Evolutionary conservation across 2,329 filamentous ascomycete genomes (phyloP).

Genomic region (Pseudocercospora pini-densiflorae): DNA sequence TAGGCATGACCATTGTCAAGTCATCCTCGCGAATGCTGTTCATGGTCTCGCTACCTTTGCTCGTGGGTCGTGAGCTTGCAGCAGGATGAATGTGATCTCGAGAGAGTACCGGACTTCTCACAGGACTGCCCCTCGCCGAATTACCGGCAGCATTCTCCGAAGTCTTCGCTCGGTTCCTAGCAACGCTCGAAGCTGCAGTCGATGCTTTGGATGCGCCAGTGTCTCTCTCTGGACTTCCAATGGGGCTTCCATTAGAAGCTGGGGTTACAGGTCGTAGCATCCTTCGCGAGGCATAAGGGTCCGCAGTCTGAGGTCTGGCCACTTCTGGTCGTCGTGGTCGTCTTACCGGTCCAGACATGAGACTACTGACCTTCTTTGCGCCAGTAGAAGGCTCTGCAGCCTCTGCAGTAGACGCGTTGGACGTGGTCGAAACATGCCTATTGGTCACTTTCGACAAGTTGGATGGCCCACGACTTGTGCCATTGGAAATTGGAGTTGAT

Average conservation of each 20-base stretch:
- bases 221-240: conserved; percentile 48
- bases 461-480: conserved; percentile 34
- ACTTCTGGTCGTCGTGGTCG: conserved; percentile 54
- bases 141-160: conserved; percentile 18
- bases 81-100: conserved; percentile 27
- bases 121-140: conserved; percentile 40
- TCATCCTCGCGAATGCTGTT: conserved; percentile 47
- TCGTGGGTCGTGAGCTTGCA: conserved; percentile 36
- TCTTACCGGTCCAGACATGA: conserved; percentile 65
- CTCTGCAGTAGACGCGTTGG: conserved; percentile 32
- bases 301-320: conserved; percentile 57
- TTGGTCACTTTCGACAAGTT: conserved; percentile 36
- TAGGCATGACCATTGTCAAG: conserved; percentile 53
- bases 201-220: conserved; percentile 38
- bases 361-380: conserved; percentile 44
- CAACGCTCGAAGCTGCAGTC: conserved; percentile 30
- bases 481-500: conserved; percentile 29
- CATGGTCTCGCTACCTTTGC: conserved; percentile 40
- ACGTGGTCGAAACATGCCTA: conserved; percentile 37
- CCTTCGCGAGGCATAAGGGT: conserved; percentile 54
- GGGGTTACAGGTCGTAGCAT: conserved; percentile 50
- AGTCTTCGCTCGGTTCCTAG: conserved; percentile 34
- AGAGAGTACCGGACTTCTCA: conserved; percentile 33
- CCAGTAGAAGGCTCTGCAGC: conserved; percentile 34
- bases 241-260: conserved; percentile 48